These are phyloP conservation scores for Stromatinia cepivora DNA, from an alignment of 2,329 filamentous ascomycete genomes.

Conservation along the genomic window DNA sequence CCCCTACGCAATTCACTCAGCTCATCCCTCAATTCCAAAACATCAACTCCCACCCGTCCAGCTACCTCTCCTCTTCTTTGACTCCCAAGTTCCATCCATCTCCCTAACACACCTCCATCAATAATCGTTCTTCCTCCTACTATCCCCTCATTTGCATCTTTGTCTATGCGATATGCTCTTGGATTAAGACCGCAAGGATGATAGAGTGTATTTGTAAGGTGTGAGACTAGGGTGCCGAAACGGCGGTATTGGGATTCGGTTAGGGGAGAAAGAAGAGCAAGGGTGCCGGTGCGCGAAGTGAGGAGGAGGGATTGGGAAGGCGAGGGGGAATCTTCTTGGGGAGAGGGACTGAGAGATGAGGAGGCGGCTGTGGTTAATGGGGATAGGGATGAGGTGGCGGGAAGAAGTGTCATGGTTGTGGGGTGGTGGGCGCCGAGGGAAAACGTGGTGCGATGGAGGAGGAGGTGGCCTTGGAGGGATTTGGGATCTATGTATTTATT, in stretches of 20 bases:
- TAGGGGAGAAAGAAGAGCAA: constrained; percentile 76
- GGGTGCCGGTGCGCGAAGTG: constrained; percentile 71
- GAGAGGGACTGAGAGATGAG: constrained; percentile 35
- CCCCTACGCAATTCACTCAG: constrained; percentile 58
- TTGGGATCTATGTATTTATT: constrained; percentile 70
- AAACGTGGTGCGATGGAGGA: constrained; percentile 86
- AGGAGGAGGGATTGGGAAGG: constrained; percentile 59
- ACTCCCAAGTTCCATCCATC: constrained; percentile 75
- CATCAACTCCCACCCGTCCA: constrained; percentile 67
- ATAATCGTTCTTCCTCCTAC: constrained; percentile 54
- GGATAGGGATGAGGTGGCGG: constrained; percentile 57
- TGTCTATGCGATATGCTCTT: constrained; percentile 70
- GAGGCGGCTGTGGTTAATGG: constrained; percentile 47
- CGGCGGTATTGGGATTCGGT: constrained; percentile 80
- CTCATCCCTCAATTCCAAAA: constrained; percentile 69
- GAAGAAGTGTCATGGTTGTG: constrained; percentile 73
- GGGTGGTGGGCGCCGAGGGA: constrained; percentile 77
- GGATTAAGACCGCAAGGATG: constrained; percentile 81
- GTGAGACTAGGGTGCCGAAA: constrained; percentile 76
- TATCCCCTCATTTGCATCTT: constrained; percentile 47
- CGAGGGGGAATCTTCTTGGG: constrained; percentile 37
- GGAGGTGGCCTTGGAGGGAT: constrained; percentile 82
- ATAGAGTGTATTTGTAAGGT: constrained; percentile 73
- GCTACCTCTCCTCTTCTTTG: constrained; percentile 72
- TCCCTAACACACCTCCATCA: constrained; percentile 72